These are phyloP conservation scores for Stachybotrys echinatus DNA, from an alignment of 2,329 filamentous ascomycete species.

Conservation along the genomic window DNA sequence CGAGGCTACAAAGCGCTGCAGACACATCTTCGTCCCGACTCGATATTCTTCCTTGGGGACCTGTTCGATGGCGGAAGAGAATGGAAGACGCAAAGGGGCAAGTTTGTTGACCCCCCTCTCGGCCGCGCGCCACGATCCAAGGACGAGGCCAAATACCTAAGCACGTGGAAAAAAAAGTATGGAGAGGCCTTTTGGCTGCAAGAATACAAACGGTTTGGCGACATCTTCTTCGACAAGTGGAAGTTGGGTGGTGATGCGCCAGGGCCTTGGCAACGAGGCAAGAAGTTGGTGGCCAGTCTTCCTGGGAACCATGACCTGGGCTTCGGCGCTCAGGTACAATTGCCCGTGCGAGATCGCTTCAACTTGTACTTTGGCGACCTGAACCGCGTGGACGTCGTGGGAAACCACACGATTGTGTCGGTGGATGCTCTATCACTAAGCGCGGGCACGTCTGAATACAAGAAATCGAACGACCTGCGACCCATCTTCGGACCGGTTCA, in stretches of 20 bases:
- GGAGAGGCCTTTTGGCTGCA: slow-evolving; percentile 77
- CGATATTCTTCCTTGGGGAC: slow-evolving; percentile 86
- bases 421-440: slow-evolving; percentile 86
- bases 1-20: slow-evolving; percentile 79
- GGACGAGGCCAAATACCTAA: slow-evolving; percentile 48
- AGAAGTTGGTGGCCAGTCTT: slow-evolving; percentile 76
- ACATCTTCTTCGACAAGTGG: slow-evolving; percentile 75
- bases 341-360: slow-evolving; percentile 77
- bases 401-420: slow-evolving; percentile 92
- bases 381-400: slow-evolving; percentile 87
- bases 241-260: slow-evolving; percentile 50
- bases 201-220: slow-evolving; percentile 82
- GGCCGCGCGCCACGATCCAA: slow-evolving; percentile 40
- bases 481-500: slow-evolving; percentile 71
- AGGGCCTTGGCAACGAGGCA: slow-evolving; percentile 56
- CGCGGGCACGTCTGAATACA: slow-evolving; percentile 54
- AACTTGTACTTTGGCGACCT: slow-evolving; percentile 82
- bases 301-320: slow-evolving; percentile 95
- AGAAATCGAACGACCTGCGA: slow-evolving; percentile 43
- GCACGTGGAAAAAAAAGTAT: slow-evolving; percentile 69
- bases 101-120: slow-evolving; percentile 56
- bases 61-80: slow-evolving; percentile 94
- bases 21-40: slow-evolving; percentile 71
- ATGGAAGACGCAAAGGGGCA: slow-evolving; percentile 70
- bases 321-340: slow-evolving; percentile 79